A percentile compares a stretch with the other conserved stretches of the same genome.
phyloP scores from a whole-genome alignment of 768 basidiomycete genomes.

The Candolleomyces efflorescens region DNA sequence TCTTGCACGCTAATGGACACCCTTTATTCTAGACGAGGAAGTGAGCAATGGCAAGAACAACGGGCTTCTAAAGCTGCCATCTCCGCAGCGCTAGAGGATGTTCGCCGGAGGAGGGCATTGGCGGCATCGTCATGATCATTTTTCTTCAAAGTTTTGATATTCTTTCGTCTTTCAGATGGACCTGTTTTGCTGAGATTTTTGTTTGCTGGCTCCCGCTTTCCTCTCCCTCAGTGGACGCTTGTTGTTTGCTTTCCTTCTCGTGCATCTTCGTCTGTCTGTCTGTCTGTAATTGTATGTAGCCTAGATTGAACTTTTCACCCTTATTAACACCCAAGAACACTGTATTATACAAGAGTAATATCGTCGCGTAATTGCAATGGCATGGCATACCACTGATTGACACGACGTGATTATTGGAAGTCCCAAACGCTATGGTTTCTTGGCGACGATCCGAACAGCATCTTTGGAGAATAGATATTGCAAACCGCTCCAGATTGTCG shows the following conservation, averaged over 20 bases:
- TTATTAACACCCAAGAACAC: background rate
- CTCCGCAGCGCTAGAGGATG: constrained; percentile 64
- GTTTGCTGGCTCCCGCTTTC: no score
- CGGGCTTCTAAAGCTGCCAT: constrained; percentile 57
- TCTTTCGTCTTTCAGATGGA: background rate
- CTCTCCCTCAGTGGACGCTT: background rate
- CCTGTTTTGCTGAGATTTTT: no score
- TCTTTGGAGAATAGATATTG: constrained; percentile 77
- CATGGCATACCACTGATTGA: background rate
- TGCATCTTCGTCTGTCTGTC: background rate
- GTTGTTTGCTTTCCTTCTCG: background rate
- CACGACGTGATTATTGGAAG: background rate
- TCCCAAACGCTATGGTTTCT: background rate
- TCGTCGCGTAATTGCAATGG: no score
- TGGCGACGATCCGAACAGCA: constrained; percentile 51
- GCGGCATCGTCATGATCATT: constrained; percentile 10
- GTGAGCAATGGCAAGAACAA: constrained; percentile 61
- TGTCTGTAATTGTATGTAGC: background rate
- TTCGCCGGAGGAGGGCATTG: constrained; percentile 47
- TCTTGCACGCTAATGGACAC: background rate
- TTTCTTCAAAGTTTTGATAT: background rate
- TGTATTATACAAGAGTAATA: background rate
- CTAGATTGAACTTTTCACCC: background rate
- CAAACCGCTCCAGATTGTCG: constrained; percentile 89
- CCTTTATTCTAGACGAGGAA: constrained; percentile 49